A percentile compares a stretch with the other conserved stretches of the same genome.
phyloP scores from a whole-genome alignment of 345 rosid genomes.

The Lepidium aucheri region DNA sequence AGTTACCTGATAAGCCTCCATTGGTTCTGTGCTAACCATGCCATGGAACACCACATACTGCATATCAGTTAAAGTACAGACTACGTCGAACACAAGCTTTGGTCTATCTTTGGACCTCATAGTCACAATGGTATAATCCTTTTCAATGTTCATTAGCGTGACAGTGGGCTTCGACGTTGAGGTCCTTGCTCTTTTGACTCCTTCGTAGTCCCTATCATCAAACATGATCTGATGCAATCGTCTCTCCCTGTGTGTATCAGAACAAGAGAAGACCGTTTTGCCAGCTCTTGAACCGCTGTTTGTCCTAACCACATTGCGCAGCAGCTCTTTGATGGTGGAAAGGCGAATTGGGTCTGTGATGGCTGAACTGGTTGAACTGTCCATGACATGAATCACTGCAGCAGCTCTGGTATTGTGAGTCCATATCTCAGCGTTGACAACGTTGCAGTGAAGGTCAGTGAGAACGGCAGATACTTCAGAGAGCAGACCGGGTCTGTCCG shows the following conservation, averaged over 20 bases:
- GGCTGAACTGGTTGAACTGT: slow-evolving; percentile 46
- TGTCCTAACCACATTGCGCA: slow-evolving; percentile 58
- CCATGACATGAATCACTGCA: slow-evolving; percentile 74
- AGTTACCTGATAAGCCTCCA: slow-evolving; percentile 79
- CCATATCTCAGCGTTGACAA: slow-evolving; percentile 88
- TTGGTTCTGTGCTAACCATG: slow-evolving; percentile 58
- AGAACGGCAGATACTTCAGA: slow-evolving; percentile 94
- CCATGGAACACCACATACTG: slow-evolving; percentile 89
- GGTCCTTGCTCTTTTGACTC: slow-evolving; percentile 39
- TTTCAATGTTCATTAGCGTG: slow-evolving; percentile 63
- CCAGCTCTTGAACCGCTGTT: slow-evolving; percentile 51
- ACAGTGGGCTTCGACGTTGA: slow-evolving; percentile 49
- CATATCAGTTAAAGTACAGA: slow-evolving; percentile 93
- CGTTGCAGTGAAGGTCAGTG: slow-evolving; percentile 70
- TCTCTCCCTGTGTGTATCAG: slow-evolving; percentile 62
- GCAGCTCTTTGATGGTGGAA: slow-evolving; percentile 51
- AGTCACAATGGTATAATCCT: slow-evolving; percentile 71
- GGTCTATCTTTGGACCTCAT: slow-evolving; percentile 84
- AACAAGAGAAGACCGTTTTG: slow-evolving; percentile 53
- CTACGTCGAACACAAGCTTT: slow-evolving; percentile 70
- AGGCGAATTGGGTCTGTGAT: slow-evolving; percentile 58
- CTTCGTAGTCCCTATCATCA: slow-evolving; percentile 85
- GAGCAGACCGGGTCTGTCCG: slow-evolving; percentile 79
- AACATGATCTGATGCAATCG: slow-evolving; percentile 94
- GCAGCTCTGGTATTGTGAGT: slow-evolving; percentile 94